Conservation (phyloP, 306 rosid genomes). For the Trifolium pratense region DNA sequence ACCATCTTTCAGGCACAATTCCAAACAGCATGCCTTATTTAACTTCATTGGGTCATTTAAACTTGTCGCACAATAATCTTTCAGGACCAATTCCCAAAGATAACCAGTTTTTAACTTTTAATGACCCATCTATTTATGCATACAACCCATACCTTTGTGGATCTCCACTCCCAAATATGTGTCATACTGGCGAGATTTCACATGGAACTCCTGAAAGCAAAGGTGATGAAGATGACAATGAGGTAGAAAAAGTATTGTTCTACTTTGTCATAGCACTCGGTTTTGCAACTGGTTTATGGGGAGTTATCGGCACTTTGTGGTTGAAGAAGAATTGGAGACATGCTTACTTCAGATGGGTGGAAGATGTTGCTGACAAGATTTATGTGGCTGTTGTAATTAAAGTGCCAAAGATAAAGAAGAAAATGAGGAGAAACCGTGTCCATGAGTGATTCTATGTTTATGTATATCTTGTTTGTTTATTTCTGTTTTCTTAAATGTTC, state of each 20-base stretch:
- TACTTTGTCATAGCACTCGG: slow-evolving; percentile 32
- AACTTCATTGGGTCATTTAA: slow-evolving; percentile 16
- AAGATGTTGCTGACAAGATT: slow-evolving; percentile 23
- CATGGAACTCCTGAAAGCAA: background rate
- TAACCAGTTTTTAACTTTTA: slow-evolving; percentile 8
- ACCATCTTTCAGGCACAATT: slow-evolving; percentile 39
- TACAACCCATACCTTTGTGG: slow-evolving; percentile 39
- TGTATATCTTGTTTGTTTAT: background rate
- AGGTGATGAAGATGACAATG: slow-evolving; percentile 14
- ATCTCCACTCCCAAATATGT: slow-evolving; percentile 5
- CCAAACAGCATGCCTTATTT: slow-evolving; percentile 24
- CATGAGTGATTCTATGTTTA: background rate
- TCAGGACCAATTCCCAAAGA: slow-evolving; percentile 35
- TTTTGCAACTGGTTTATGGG: slow-evolving; percentile 35
- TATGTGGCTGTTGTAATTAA: slow-evolving; percentile 17
- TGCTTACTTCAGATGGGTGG: slow-evolving; percentile 39
- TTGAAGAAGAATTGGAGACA: slow-evolving; percentile 37
- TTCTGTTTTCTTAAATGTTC: background rate
- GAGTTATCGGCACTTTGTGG: slow-evolving; percentile 9
- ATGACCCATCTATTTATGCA: slow-evolving; percentile 19
- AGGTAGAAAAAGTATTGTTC: slow-evolving; percentile 24
- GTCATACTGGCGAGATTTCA: background rate
- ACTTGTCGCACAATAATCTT: slow-evolving; percentile 28
- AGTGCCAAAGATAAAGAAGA: slow-evolving; percentile 8
- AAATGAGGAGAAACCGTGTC: slow-evolving; percentile 3